A percentile compares a stretch with the other conserved stretches of the same genome.
Conservation (phyloP, 208 protist species). For the Trypanosoma cruzi region DNA sequence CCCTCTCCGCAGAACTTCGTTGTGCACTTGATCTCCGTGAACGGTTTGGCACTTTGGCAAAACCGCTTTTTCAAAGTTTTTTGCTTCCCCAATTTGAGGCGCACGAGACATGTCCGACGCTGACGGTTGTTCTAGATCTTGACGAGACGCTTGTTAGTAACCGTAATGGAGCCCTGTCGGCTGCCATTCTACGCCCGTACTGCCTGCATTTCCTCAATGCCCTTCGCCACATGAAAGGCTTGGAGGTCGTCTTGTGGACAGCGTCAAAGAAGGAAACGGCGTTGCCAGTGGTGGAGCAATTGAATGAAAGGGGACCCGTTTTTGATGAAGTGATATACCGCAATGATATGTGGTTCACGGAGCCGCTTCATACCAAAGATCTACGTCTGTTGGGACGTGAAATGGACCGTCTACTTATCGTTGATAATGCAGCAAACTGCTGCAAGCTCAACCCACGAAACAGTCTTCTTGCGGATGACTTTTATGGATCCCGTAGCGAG, state of each 20-base stretch:
- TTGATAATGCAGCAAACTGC: conserved; percentile 93
- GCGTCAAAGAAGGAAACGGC: conserved; percentile 92
- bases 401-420: conserved; percentile 86
- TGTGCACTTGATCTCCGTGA: conserved; percentile 11
- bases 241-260: conserved; percentile 94
- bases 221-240: conserved; percentile 76
- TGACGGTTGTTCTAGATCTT: conserved; percentile 92
- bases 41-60: conserved; percentile 27
- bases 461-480: conserved; percentile 88
- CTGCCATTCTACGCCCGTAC: conserved; percentile 86
- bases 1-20: conserved; percentile 21
- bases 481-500: conserved; percentile 61
- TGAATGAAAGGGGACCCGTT: conserved; percentile 68
- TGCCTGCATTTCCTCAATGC: conserved; percentile 87
- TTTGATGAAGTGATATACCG: conserved; percentile 92
- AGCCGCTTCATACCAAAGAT: conserved; percentile 93
- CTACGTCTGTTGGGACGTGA: conserved; percentile 90
- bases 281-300: conserved; percentile 77
- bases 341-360: conserved; percentile 90
- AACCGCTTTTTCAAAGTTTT: conserved; percentile 59
- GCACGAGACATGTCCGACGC: conserved; percentile 48
- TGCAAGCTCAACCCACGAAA: conserved; percentile 90
- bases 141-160: conserved; percentile 94
- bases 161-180: conserved; percentile 49
- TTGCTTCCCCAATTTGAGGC: conserved; percentile 59